These are phyloP conservation scores for Furcasterigmium sp. DNA, from an alignment of 2,329 filamentous ascomycete genomes.

Conservation along the genomic window DNA sequence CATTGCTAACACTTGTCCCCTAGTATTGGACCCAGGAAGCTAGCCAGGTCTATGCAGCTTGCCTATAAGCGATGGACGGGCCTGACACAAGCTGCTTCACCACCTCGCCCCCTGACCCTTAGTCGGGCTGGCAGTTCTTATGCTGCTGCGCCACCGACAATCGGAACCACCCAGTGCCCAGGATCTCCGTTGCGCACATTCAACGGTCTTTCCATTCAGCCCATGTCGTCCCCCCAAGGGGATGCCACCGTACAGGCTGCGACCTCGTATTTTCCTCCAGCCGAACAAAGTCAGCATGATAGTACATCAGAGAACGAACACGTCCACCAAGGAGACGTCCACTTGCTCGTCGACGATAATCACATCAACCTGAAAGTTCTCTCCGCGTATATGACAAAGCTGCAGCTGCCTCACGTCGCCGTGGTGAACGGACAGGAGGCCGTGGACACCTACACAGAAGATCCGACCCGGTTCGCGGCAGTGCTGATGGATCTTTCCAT, in stretches of 20 bases:
- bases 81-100: not conserved
- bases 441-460: conserved; percentile 17
- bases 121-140: not conserved
- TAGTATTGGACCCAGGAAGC: conserved; percentile 28
- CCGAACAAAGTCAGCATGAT: too few species aligned
- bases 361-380: conserved; percentile 30
- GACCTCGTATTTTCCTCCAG: not conserved
- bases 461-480: conserved; percentile 17
- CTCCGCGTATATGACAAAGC: conserved; percentile 20
- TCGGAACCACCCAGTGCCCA: not conserved
- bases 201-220: not conserved
- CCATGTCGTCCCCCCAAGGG: not conserved
- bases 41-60: conserved; percentile 20
- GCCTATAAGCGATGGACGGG: not conserved
- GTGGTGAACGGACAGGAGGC: conserved; percentile 25
- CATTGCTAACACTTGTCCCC: not conserved
- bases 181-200: not conserved
- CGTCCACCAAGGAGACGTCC: not conserved
- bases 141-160: too few species aligned
- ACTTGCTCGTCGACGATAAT: conserved; percentile 33
- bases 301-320: not conserved
- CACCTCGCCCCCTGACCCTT: not conserved
- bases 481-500: conserved; percentile 47
- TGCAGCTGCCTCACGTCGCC: not conserved
- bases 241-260: not conserved